A percentile compares a stretch with the other conserved stretches of the same genome.
These are phyloP conservation scores for Tilletia horrida DNA, from an alignment of 1,284 basidiomycete genomes.

Conservation along the genomic window DNA sequence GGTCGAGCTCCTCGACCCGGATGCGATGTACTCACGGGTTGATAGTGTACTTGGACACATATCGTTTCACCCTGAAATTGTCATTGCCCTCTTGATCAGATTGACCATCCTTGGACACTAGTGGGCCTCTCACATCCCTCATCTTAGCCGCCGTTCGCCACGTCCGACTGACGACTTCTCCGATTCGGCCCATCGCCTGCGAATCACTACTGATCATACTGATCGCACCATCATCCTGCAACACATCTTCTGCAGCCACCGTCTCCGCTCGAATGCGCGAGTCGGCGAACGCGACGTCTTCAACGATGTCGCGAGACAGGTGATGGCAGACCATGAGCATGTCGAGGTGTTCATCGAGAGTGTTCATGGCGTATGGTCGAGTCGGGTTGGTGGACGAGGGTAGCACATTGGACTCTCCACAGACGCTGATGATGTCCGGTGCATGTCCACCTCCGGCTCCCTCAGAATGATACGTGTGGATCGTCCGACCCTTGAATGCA, in stretches of 20 bases:
- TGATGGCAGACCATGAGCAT: constrained; percentile 81
- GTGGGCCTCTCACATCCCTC: constrained; percentile 72
- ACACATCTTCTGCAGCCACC: constrained; percentile 92
- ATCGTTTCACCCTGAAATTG: constrained; percentile 94
- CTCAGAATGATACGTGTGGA: constrained; percentile 68
- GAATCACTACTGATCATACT: constrained; percentile 92
- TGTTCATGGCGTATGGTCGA: constrained; percentile 84
- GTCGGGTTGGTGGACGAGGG: constrained; percentile 98
- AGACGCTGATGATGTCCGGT: constrained; percentile 95
- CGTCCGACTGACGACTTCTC: constrained; percentile 86
- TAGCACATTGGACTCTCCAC: constrained; percentile 83
- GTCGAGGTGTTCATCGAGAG: constrained; percentile 93
- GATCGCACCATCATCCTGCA: constrained; percentile 91
- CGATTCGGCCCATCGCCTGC: constrained; percentile 92
- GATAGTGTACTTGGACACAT: constrained; percentile 93
- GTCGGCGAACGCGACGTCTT: constrained; percentile 94
- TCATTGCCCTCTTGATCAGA: constrained; percentile 67
- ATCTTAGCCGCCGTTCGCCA: constrained; percentile 98
- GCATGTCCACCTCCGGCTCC: constrained; percentile 75
- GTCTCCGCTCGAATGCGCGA: constrained; percentile 96
- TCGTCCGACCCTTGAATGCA: constrained; percentile 85
- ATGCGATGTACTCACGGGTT: constrained; percentile 72
- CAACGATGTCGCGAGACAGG: constrained; percentile 60
- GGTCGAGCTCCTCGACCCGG: too few relatives aligned
- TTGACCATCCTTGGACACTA: constrained; percentile 54